Percentiles rank a stretch among this genome's conserved stretches.
Evolutionary conservation across 2,329 filamentous ascomycete genomes (phyloP).

Genomic region (Xylaria sp.): DNA sequence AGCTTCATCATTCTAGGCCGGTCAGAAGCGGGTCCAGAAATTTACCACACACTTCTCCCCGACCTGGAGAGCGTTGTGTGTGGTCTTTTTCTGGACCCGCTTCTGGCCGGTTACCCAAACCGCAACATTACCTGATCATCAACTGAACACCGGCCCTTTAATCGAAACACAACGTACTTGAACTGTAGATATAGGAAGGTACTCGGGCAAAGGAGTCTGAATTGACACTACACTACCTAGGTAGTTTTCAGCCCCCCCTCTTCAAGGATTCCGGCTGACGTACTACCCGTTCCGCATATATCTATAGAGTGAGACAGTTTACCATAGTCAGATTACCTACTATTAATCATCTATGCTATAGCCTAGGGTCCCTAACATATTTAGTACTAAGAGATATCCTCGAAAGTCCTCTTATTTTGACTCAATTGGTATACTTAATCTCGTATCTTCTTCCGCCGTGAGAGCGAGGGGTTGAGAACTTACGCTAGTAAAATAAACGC

Average conservation of each 20-base stretch:
- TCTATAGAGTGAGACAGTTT: neutral
- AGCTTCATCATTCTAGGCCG: neutral
- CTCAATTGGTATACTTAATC: neutral
- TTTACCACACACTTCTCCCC: no score
- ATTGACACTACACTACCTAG: neutral
- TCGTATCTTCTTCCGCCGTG: neutral
- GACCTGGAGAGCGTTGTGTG: no score
- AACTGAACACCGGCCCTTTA: slow-evolving; percentile 10
- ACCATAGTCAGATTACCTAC: neutral
- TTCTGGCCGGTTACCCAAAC: neutral
- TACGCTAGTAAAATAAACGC: no score
- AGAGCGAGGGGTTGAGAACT: neutral
- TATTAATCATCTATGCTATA: slow-evolving; percentile 14
- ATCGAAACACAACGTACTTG: neutral
- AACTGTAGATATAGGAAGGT: slow-evolving; percentile 23
- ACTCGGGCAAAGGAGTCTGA: neutral
- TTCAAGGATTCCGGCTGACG: slow-evolving; percentile 3
- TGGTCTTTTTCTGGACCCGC: no score
- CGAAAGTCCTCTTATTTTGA: neutral
- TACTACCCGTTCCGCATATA: neutral
- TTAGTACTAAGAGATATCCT: neutral
- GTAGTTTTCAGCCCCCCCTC: slow-evolving; percentile 4
- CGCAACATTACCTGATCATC: slow-evolving; percentile 8
- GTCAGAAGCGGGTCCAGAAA: no score
- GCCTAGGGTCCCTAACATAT: slow-evolving; percentile 14